These are phyloP conservation scores for Smittium culicis DNA, from an alignment of 371 early-diverging fungal genomes.

Conservation along the genomic window DNA sequence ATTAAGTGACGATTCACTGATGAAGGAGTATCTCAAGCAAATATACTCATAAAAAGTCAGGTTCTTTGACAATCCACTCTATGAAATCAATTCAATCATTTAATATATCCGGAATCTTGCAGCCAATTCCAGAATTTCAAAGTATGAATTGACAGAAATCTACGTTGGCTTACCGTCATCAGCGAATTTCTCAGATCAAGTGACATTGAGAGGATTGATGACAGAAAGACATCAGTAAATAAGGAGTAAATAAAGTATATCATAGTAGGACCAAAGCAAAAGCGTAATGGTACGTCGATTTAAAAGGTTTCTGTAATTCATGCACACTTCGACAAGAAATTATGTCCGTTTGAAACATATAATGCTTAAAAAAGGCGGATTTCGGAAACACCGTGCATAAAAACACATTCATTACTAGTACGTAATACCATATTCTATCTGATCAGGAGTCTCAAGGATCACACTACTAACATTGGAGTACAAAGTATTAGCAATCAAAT, in stretches of 20 bases:
- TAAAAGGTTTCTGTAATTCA: constrained; percentile 9
- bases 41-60: not conserved
- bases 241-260: not conserved
- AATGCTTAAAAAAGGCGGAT: constrained; percentile 14
- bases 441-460: not conserved
- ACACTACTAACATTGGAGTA: not conserved
- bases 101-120: not conserved
- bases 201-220: constrained; percentile 20
- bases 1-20: not conserved
- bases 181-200: constrained; percentile 22
- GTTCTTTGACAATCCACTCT: constrained; percentile 7
- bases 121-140: not conserved
- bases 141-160: not conserved
- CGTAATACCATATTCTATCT: not conserved
- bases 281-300: constrained; percentile 8
- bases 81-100: not conserved
- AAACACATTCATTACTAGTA: not conserved
- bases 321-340: not conserved
- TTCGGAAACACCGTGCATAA: constrained; percentile 8
- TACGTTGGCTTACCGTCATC: constrained; percentile 5
- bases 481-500: too few species aligned
- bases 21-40: not conserved
- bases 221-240: not conserved
- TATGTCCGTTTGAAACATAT: constrained; percentile 14
- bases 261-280: constrained; percentile 15